Percentiles rank a stretch among this genome's conserved stretches.
phyloP scores from a whole-genome alignment of 768 basidiomycete genomes.

The Amanita exitialis region DNA sequence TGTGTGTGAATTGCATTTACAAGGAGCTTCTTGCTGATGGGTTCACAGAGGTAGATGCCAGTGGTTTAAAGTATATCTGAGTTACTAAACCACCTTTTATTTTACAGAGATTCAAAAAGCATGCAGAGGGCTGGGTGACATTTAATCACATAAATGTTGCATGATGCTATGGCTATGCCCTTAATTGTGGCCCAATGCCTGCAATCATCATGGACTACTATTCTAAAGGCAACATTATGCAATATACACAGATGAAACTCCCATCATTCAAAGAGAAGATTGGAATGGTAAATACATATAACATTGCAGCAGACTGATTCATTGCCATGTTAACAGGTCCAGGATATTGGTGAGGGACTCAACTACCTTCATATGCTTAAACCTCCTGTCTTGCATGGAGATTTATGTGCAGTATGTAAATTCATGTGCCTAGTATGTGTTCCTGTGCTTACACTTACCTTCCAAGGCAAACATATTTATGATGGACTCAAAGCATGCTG shows the following conservation, averaged over 20 bases:
- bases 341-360: constrained; percentile 12
- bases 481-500: constrained; percentile 12
- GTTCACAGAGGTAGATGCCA: too few species aligned
- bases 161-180: background rate
- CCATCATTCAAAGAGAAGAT: background rate
- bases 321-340: constrained; percentile 1
- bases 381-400: constrained; percentile 15
- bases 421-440: background rate
- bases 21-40: too few species aligned
- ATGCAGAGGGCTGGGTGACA: background rate
- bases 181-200: background rate
- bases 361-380: constrained; percentile 14
- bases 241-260: background rate
- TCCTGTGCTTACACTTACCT: background rate
- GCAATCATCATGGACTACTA: background rate
- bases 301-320: background rate
- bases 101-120: background rate
- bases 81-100: background rate
- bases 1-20: too few species aligned
- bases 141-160: background rate
- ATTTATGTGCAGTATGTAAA: constrained; percentile 14
- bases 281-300: background rate
- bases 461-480: constrained; percentile 20
- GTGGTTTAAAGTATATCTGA: too few species aligned
- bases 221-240: background rate